phyloP scores from a whole-genome alignment of 2,329 filamentous ascomycete species.

The Fusarium neocosmosporiellum region DNA sequence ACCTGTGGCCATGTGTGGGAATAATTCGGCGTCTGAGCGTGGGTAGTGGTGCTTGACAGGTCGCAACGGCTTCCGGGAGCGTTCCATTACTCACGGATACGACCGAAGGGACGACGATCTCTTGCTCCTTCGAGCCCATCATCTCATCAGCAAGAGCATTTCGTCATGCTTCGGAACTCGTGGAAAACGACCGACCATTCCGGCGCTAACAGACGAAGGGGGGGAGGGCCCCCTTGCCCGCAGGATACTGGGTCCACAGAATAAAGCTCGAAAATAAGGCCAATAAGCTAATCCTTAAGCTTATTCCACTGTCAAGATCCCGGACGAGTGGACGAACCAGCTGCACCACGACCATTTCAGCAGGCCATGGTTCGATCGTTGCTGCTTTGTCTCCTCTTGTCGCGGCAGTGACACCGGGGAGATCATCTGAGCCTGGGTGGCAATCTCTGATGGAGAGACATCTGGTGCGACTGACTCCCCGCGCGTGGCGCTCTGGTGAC shows the following conservation, averaged over 20 bases:
- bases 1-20: neutral
- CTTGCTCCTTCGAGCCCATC: slow-evolving; percentile 12
- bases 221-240: neutral
- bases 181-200: slow-evolving; percentile 16
- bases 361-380: neutral
- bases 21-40: neutral
- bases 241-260: slow-evolving; percentile 7
- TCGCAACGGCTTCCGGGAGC: neutral
- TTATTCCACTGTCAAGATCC: slow-evolving; percentile 14
- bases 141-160: slow-evolving; percentile 24
- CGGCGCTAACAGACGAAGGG: slow-evolving; percentile 9
- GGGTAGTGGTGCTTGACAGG: neutral
- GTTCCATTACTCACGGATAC: neutral
- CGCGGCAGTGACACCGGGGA: neutral
- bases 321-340: neutral
- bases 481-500: neutral
- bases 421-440: neutral
- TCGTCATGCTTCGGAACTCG: slow-evolving; percentile 31
- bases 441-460: neutral
- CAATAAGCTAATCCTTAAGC: slow-evolving; percentile 31
- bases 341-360: neutral
- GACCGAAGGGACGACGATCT: slow-evolving; percentile 1
- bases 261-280: slow-evolving; percentile 21
- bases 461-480: slow-evolving; percentile 1
- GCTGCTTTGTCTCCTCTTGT: neutral